A percentile compares a stretch with the other conserved stretches of the same genome.
phyloP scores from a whole-genome alignment of 768 basidiomycete species.

The Scleroderma bovista region DNA sequence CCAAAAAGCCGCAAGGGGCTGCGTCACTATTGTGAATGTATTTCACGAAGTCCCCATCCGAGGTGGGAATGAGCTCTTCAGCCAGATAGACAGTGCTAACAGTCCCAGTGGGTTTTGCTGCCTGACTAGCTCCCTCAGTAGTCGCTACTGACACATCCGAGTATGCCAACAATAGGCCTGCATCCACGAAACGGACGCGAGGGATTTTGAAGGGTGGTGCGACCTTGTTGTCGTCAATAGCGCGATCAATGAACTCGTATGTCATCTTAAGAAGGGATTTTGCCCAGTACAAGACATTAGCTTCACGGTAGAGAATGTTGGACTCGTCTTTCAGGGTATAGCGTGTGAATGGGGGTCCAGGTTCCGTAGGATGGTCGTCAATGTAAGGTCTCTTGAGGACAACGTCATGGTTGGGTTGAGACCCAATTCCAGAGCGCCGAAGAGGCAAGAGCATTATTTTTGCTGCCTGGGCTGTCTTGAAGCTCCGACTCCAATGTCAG shows the following conservation, averaged over 20 bases:
- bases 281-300: constrained; percentile 8
- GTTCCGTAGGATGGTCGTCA: not conserved
- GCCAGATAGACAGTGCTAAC: not conserved
- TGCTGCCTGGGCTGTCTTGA: constrained; percentile 5
- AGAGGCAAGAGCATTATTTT: not conserved
- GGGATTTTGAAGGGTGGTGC: constrained; percentile 6
- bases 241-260: constrained; percentile 3
- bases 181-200: constrained; percentile 4
- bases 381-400: constrained; percentile 1
- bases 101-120: not conserved
- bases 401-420: not conserved
- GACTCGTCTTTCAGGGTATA: not conserved
- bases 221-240: not conserved
- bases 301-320: constrained; percentile 4
- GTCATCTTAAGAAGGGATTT: constrained; percentile 3
- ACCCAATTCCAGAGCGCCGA: not conserved
- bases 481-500: constrained; percentile 2
- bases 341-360: not conserved
- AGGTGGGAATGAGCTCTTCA: not conserved
- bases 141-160: not conserved
- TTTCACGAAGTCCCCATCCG: too few species aligned
- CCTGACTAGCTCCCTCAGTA: not conserved
- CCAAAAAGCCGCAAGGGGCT: too few species aligned
- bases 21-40: too few species aligned
- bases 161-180: too few species aligned